Percentiles rank a stretch among this genome's conserved stretches.
phyloP scores from a whole-genome alignment of 306 rosid species.

The Prunus mume region DNA sequence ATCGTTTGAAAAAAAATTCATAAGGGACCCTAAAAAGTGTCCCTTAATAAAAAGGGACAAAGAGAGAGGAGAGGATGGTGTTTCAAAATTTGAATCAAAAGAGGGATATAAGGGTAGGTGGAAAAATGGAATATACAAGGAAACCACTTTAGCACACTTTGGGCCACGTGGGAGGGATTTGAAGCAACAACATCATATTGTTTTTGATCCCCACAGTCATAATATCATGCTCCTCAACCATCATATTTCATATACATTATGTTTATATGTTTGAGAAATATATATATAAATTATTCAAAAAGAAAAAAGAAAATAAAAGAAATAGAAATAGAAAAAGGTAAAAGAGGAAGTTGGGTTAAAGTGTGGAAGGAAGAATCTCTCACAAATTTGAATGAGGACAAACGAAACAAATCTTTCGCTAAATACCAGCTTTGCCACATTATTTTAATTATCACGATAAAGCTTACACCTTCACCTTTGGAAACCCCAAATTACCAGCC shows the following conservation, averaged over 20 bases:
- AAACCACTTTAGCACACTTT: conserved; percentile 37
- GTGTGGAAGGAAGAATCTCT: conserved; percentile 52
- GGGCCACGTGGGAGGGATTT: conserved; percentile 55
- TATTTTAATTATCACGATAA: conserved; percentile 53
- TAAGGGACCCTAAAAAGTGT: no score
- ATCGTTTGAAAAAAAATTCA: no score
- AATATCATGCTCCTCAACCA: conserved; percentile 10
- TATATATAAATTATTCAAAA: not conserved
- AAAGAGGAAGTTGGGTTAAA: not conserved
- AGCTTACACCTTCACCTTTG: conserved; percentile 59
- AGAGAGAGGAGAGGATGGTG: conserved; percentile 8
- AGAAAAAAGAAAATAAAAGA: not conserved
- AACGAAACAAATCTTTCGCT: conserved; percentile 58
- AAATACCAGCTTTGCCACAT: conserved; percentile 36
- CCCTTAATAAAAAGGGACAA: not conserved
- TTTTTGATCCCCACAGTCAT: not conserved
- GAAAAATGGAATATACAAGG: conserved; percentile 24
- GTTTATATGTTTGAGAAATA: not conserved
- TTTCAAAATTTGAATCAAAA: conserved; percentile 84
- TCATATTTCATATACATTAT: not conserved
- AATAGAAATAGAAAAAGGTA: not conserved
- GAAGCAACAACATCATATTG: conserved; percentile 29
- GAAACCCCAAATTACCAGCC: conserved; percentile 54
- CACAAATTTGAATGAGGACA: conserved; percentile 68
- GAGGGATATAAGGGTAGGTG: conserved; percentile 34